Percentiles rank a stretch among this genome's conserved stretches.
Evolutionary conservation across 2,329 filamentous ascomycete genomes (phyloP).

Genomic region (Claviceps sp.): DNA sequence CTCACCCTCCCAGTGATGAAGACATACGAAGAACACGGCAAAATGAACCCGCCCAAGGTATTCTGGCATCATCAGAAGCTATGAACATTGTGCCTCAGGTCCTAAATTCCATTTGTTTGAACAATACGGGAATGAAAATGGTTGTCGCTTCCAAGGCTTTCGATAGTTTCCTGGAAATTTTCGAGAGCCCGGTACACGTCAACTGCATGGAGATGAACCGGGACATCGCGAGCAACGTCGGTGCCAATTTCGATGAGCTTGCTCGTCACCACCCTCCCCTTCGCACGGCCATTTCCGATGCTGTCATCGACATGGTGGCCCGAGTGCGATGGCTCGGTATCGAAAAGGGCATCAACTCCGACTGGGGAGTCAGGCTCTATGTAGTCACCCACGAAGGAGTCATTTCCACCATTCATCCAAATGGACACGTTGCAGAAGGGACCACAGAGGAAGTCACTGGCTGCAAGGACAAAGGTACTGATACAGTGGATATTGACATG

Average conservation of each 20-base stretch:
- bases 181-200: conserved; percentile 82
- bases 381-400: conserved; percentile 44
- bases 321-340: conserved; percentile 64
- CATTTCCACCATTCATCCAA: conserved; percentile 38
- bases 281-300: conserved; percentile 65
- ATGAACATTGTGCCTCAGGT: conserved; percentile 78
- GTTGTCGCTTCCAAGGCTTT: conserved; percentile 74
- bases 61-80: conserved; percentile 77
- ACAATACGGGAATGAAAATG: conserved; percentile 73
- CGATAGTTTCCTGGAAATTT: conserved; percentile 87
- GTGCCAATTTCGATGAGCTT: conserved; percentile 82
- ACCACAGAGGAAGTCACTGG: conserved; percentile 17
- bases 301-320: conserved; percentile 80
- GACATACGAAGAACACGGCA: conserved; percentile 31
- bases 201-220: conserved; percentile 67
- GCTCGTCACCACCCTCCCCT: conserved; percentile 83
- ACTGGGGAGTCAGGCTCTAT: conserved; percentile 70
- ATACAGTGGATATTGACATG: conserved; percentile 51
- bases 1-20: conserved; percentile 40
- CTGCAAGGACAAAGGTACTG: conserved; percentile 24
- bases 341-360: conserved; percentile 51
- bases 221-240: conserved; percentile 57
- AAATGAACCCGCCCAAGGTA: conserved; percentile 48
- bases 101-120: conserved; percentile 87
- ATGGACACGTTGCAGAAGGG: conserved; percentile 20